Evolutionary conservation across 208 protist genomes (phyloP), one percentile per base, ranked within the genome.

Genomic region (Trichomonas tenax): DNA sequence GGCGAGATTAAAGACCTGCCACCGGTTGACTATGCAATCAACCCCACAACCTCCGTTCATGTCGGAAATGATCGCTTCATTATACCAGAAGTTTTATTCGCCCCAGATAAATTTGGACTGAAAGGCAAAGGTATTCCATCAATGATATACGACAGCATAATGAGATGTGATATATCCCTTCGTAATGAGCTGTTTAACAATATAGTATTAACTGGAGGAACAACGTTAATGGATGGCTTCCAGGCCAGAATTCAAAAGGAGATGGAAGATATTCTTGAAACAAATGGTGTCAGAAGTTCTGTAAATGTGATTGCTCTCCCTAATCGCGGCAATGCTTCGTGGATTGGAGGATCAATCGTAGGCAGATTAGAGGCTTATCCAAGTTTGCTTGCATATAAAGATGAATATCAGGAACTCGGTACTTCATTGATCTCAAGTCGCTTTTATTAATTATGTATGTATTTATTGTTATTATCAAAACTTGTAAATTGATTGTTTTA

Each of bases 271-370:
- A 63, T 97, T 17, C 63, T 48, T 48, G 44, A 72, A 9, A 38
- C 51, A 8, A 26, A 46, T 6, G 2, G 97, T 97, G 97, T 97
- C 36, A 97, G 96, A 58, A 84, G 96, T 23, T 4, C 63, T 31
- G 97, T 97, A 48, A 97, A 97, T 95, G 96, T 98, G 44, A 49
- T 97, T 89, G 36, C 84, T 31, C 95, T 96, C 21, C 41, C 90
- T 23, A 98, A 99, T 97, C 97, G 98, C 9, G 98, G 97, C 48
- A 97, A 97, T 96, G 3, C 96, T 44, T 98, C 98, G 31, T 99
- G 99, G 97, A 98, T 99, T 46, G 98, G 99, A 81, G 99, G 98
- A 49, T 99, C 98, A n/a, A 99, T 99, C 96, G 97, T 99, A 72
- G 98, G 98, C 21, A 99, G 98, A 23, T 97, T 99, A 34, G 98